These are phyloP conservation scores for Carex arenaria DNA, from an alignment of 202 grass and related monocot genomes.

Conservation along the genomic window DNA sequence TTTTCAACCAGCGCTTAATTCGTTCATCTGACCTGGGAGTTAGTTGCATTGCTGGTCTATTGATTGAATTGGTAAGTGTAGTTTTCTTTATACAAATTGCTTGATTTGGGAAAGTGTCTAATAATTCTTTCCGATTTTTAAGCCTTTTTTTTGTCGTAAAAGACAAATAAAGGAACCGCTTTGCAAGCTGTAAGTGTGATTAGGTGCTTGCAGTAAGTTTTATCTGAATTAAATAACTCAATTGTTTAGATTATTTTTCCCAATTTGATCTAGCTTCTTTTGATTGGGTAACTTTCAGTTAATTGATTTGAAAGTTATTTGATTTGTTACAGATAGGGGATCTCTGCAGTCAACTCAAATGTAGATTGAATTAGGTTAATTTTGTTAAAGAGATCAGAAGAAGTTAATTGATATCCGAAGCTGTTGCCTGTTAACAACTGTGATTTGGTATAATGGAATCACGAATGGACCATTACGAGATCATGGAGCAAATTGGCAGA, in stretches of 20 bases:
- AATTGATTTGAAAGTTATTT: background rate
- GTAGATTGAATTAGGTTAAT: conserved; percentile 9
- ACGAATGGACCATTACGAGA: conserved; percentile 91
- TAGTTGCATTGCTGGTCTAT: background rate
- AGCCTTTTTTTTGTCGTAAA: background rate
- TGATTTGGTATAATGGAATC: conserved; percentile 62
- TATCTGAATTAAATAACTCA: background rate
- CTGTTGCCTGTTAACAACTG: background rate
- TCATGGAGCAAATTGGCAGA: conserved; percentile 95
- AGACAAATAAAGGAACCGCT: background rate
- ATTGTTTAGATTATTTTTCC: background rate
- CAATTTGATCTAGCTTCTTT: background rate
- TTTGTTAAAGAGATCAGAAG: background rate
- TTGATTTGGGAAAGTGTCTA: conserved; percentile 14
- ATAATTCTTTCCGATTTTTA: background rate
- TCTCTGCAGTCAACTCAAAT: conserved; percentile 7
- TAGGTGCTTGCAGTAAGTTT: background rate
- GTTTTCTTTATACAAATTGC: background rate
- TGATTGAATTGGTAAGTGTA: conserved; percentile 1
- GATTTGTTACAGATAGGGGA: background rate
- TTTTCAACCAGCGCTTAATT: background rate
- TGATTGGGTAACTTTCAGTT: background rate
- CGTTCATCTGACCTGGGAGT: background rate
- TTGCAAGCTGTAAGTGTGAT: background rate
- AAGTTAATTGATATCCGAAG: background rate